These are phyloP conservation scores for Coffea eugenioides DNA, from an alignment of 257 asterid genomes.

Conservation along the genomic window DNA sequence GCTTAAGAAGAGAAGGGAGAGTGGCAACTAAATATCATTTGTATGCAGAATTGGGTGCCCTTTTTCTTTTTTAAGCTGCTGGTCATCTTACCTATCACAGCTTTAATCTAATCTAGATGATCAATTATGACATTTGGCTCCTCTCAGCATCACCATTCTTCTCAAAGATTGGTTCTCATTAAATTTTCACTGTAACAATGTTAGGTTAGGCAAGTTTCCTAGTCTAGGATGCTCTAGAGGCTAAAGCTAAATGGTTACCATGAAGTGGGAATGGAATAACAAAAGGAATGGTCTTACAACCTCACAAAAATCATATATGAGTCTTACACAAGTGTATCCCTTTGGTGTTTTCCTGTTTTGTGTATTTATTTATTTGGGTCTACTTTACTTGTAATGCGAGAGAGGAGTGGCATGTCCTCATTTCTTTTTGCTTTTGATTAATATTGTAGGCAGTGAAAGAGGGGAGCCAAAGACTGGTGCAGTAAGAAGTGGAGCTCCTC, in stretches of 20 bases:
- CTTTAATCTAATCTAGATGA: neutral
- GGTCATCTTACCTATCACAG: neutral
- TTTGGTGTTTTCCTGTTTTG: neutral
- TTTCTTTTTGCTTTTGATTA: neutral
- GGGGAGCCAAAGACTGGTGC: conserved; percentile 73
- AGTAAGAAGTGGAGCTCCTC: conserved; percentile 62
- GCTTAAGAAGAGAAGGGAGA: neutral
- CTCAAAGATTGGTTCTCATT: neutral
- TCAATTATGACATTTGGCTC: neutral
- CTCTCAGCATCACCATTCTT: neutral
- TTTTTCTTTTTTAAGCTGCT: neutral
- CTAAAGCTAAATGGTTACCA: neutral
- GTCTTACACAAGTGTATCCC: neutral
- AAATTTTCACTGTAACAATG: neutral
- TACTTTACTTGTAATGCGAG: neutral
- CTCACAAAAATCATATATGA: neutral
- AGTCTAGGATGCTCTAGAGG: neutral
- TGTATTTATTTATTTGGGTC: neutral
- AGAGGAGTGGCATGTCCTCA: neutral
- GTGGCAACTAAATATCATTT: neutral
- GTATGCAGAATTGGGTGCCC: neutral
- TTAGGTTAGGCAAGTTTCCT: neutral
- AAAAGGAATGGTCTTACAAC: neutral
- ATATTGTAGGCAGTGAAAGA: conserved; percentile 54
- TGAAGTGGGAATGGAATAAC: neutral